Evolutionary conservation across 768 basidiomycete genomes (phyloP).

Genomic region (Coprinopsis cinerea): DNA sequence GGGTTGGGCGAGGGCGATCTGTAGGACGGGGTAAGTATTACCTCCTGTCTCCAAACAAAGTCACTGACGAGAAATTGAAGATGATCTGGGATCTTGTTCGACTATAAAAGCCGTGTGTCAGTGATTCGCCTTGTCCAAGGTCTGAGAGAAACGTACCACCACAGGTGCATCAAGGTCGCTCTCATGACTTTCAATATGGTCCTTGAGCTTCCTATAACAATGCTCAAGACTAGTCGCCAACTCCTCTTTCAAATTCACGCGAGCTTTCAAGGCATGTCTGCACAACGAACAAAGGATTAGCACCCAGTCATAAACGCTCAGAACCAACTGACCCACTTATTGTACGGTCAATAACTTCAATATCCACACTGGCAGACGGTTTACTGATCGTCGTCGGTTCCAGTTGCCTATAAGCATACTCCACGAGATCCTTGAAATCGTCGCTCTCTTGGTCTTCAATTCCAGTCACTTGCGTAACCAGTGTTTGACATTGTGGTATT

Average conservation of each 20-base stretch:
- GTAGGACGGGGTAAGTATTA: not conserved
- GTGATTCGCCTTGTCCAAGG: not conserved
- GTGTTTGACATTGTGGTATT: slow-evolving; percentile 44
- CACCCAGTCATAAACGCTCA: not conserved
- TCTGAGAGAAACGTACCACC: slow-evolving; percentile 34
- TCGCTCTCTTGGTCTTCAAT: slow-evolving; percentile 36
- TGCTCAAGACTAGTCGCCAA: slow-evolving; percentile 55
- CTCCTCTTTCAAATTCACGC: slow-evolving; percentile 56
- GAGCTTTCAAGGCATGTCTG: slow-evolving; percentile 63
- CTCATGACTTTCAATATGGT: slow-evolving; percentile 36
- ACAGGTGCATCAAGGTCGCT: slow-evolving; percentile 64
- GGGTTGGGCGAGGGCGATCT: slow-evolving; percentile 55
- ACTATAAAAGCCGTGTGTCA: slow-evolving; percentile 27
- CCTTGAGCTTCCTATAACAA: slow-evolving; percentile 47
- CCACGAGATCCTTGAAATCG: slow-evolving; percentile 41
- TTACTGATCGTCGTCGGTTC: slow-evolving; percentile 52
- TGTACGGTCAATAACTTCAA: slow-evolving; percentile 48
- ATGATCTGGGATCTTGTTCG: slow-evolving; percentile 61
- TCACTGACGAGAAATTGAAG: slow-evolving; percentile 61
- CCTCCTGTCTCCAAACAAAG: not conserved
- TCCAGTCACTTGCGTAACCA: slow-evolving; percentile 51
- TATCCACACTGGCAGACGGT: slow-evolving; percentile 51
- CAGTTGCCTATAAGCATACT: slow-evolving; percentile 52
- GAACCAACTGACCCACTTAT: slow-evolving; percentile 46
- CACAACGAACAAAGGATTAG: slow-evolving; percentile 9